Evolutionary conservation across 176 grass and related monocot genomes (phyloP), one percentile per base, ranked within the genome.

Genomic region (Echinochloa phyllopogon): DNA sequence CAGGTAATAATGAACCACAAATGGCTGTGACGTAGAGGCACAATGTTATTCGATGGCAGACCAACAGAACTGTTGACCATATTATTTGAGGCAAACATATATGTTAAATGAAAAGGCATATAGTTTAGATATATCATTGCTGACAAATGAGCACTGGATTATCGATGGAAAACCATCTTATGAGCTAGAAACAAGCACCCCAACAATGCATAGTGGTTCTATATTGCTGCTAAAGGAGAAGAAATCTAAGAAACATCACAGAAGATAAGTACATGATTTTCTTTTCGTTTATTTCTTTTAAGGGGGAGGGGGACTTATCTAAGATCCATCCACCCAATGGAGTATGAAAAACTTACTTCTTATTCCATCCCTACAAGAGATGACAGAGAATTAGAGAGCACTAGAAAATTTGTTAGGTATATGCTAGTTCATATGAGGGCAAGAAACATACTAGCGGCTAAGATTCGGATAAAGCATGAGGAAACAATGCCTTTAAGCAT

Each of bases 301-400:
- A 23, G 15, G 17, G 29, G 47, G 52, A 42, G 62, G 39, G 47
- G 23, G n/a, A 68, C 68, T 85, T 81, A 80, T 89, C 55, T 53
- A 85, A 38, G n/a, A 85, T 75, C 63, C 77, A 86, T 69, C 65
- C 50, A 29, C n/a, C 48, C 23, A 44, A 44, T 45, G 52, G 27
- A 29, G 27, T 21, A 59, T 5, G 52, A 13, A n/a, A 11, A 53
- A 87, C 96, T 89, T 94, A 95, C 96, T 94, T 98, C 76, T 98
- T 98, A 86, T 90, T 98, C 96, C 96, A 95, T 80, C 96, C 96
- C 96, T 98, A 85, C 79, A 95, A 94, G 68, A 83, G n/a, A 77
- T 79, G 38, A 48, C 65, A 8, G 50, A 71, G 29, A 73, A 81
- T 84, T 78, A 89, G 62, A 87, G 36, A 24, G 48, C 18, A 37